A percentile compares a stretch with the other conserved stretches of the same genome.
These are phyloP conservation scores for Tympanopsis confertula DNA, from an alignment of 2,329 filamentous ascomycete genomes.

Conservation along the genomic window DNA sequence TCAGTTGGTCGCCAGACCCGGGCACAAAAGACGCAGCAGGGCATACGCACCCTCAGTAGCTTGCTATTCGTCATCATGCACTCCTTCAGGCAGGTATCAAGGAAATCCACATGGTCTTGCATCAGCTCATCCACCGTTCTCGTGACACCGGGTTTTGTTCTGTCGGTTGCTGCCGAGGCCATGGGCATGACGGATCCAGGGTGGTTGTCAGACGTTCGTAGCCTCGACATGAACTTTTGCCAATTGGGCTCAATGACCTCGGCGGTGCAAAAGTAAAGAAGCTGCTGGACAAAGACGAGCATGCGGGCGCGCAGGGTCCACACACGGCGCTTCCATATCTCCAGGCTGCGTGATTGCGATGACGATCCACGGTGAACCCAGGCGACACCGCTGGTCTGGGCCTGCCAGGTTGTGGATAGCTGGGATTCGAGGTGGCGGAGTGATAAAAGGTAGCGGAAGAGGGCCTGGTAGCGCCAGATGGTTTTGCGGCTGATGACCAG, in stretches of 20 bases:
- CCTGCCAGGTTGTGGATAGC: constrained; percentile 78
- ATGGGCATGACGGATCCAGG: constrained; percentile 24
- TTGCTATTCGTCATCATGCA: constrained; percentile 98
- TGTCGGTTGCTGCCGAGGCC: constrained; percentile 8
- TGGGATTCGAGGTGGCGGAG: constrained; percentile 81
- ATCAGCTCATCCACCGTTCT: constrained; percentile 93
- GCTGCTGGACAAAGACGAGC: constrained; percentile 92
- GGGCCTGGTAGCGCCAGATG: constrained; percentile 87
- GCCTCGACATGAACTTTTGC: constrained; percentile 80
- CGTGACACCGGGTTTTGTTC: constrained; percentile 19
- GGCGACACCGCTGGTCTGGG: constrained; percentile 67
- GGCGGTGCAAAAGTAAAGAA: constrained; percentile 90
- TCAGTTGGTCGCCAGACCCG: constrained; percentile 3
- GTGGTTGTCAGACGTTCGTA: constrained; percentile 50
- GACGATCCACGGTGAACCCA: constrained; percentile 76
- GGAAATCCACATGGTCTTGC: constrained; percentile 97
- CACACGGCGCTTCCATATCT: constrained; percentile 84
- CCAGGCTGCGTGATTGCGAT: constrained; percentile 47
- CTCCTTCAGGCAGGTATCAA: constrained; percentile 95
- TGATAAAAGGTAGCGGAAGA: constrained; percentile 88
- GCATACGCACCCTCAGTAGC: constrained; percentile 61
- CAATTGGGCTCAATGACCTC: constrained; percentile 98
- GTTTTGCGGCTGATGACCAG: constrained; percentile 94
- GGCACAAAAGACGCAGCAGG: neutral
- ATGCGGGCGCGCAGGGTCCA: constrained; percentile 89